Evolutionary conservation across 148 eudicot species (phyloP), one percentile per base, ranked within the genome.

Genomic region (Pharnaceum exiguum): DNA sequence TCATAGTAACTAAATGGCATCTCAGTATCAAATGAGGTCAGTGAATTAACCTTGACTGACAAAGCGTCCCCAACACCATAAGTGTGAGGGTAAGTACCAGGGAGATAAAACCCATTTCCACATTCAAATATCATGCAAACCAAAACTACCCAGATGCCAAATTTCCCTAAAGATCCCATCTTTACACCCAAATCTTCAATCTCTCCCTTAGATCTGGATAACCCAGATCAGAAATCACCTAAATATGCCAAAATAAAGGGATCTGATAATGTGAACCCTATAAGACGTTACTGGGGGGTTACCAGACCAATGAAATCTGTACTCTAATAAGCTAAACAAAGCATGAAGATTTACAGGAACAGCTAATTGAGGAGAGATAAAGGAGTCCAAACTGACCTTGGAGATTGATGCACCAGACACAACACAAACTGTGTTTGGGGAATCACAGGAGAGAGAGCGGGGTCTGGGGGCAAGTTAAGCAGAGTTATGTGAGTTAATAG

Each of bases 61-160:
- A 87, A 57, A 25, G 63, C 0, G 57, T 87, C 87, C 9, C 87
- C 87, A 29, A 84, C 46, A 24, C 15, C 81, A 59, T 87, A 75
- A 62, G 79, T 84, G 69, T 81, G 87, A 50, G 95, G 95, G 65
- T 83, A 87, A 71, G 90, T 87, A 45, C 95, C 90, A 13, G 95
- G 95, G 4, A 87, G 83, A 40, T 87, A 87, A 75, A 81, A 87
- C 17, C 90, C 85, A 51, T 77, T 61, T 28, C 76, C 85, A 55
- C 69, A 52, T 66, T 67, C 55, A 63, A 61, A 66, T 17, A 71
- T 43, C 79, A 77, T 25, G 60, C 76, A 79, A 32, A 73, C 51
- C 18, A 79, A 62, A 63, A 77, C 21, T 37, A 68, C 78, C 78
- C 79, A 83, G 72, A 87, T 74, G 79, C 71, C 74, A 25, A 71